Conservation (phyloP, 2,329 filamentous ascomycete species). For the Colletotrichum chlorophyti region DNA sequence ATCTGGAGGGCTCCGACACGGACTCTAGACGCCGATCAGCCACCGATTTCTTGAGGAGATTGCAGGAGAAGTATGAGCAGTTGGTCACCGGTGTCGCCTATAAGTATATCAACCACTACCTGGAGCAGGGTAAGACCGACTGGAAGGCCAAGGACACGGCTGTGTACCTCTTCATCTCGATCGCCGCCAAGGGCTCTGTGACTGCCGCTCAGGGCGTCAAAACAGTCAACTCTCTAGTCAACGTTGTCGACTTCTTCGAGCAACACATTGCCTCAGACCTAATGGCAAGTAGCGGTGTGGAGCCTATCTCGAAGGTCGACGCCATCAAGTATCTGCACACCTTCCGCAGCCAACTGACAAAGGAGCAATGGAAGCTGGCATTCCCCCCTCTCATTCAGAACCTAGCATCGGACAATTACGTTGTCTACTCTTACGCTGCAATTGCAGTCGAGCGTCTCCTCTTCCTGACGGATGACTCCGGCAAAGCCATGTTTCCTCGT, state of each 20-base stretch:
- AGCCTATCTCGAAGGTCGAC: constrained; percentile 93
- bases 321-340: constrained; percentile 98
- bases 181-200: constrained; percentile 88
- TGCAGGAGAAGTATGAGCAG: constrained; percentile 87
- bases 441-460: constrained; percentile 95
- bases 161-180: constrained; percentile 94
- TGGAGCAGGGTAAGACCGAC: constrained; percentile 79
- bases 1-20: constrained; percentile 94
- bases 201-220: constrained; percentile 91
- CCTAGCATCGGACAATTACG: constrained; percentile 87
- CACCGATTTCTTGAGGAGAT: constrained; percentile 89
- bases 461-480: constrained; percentile 78
- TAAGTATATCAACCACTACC: constrained; percentile 85
- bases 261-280: constrained; percentile 91
- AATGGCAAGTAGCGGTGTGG: constrained; percentile 69
- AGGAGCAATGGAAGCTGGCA: constrained; percentile 88
- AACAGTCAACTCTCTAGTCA: constrained; percentile 84
- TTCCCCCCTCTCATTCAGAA: constrained; percentile 92
- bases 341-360: constrained; percentile 93
- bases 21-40: constrained; percentile 92
- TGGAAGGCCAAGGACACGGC: constrained; percentile 99
- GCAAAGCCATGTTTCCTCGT: constrained; percentile 80
- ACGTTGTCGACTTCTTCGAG: constrained; percentile 95
- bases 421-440: constrained; percentile 96
- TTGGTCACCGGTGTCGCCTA: constrained; percentile 87